These are phyloP conservation scores for Nissolia schottii DNA, from an alignment of 306 rosid species.

Conservation along the genomic window DNA sequence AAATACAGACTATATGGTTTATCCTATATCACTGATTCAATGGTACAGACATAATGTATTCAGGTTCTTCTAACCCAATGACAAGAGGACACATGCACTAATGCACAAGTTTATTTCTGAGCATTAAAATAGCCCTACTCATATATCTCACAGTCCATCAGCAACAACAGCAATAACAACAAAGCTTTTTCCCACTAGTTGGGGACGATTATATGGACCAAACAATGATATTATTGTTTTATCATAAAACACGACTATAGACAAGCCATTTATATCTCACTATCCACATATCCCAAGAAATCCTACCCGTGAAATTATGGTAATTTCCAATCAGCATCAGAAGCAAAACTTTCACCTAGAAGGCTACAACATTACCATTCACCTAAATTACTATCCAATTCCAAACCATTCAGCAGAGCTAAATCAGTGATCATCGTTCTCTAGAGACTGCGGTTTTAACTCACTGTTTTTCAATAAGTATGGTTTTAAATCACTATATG, in stretches of 20 bases:
- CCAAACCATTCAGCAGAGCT: constrained; percentile 14
- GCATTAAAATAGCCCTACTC: not conserved
- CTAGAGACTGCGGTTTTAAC: not conserved
- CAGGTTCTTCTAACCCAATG: not conserved
- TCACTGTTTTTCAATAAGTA: no score
- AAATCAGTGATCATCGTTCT: not conserved
- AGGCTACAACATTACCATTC: not conserved
- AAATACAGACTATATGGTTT: not conserved
- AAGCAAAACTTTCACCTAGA: not conserved
- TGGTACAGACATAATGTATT: not conserved
- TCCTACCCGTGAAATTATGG: not conserved
- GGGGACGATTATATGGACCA: not conserved
- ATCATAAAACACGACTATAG: not conserved
- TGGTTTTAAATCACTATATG: not conserved
- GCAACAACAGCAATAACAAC: not conserved
- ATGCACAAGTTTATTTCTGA: not conserved
- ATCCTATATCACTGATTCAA: not conserved
- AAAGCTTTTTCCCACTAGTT: not conserved
- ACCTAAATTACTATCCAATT: constrained; percentile 8
- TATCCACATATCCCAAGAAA: constrained; percentile 1
- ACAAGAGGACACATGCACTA: not conserved
- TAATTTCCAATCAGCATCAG: not conserved
- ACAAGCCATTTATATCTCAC: not conserved
- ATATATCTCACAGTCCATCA: not conserved
- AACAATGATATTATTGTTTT: not conserved